Evolutionary conservation across 208 protist species (phyloP), one percentile per base, ranked within the genome.

Genomic region (Trypanosoma avium): DNA sequence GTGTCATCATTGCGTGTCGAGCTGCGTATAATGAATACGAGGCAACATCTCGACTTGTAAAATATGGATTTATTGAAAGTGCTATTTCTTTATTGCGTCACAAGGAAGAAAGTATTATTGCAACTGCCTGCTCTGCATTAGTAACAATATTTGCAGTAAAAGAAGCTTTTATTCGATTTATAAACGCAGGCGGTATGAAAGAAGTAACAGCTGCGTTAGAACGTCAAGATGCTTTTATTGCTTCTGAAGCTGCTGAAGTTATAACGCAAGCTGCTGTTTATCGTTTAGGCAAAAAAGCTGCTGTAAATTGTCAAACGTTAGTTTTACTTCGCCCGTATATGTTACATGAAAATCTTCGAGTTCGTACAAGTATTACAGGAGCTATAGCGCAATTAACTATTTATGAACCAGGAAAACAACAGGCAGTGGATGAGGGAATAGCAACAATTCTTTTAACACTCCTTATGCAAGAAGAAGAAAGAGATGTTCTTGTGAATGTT

Each of bases 361-460:
- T 88, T 38, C 86, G 89, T 8, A 85, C 87, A 15, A 68, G 77
- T 1, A 75, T 90, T 12, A 80, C 74, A 15, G 72, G 67, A 8
- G 84, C 89, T 5, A 61, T 85, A 17, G 89, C 86, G 42, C 86
- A 93, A 54, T 75, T 93, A 42, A 89, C 86, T 1, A 77, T 95
- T 45, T 72, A 86, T 56, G 89, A 92, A 60, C 61, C 74, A 6
- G 86, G 82, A 26, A 91, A 91, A 66, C 61, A 79, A 13, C 84
- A 93, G 64, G 81, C 84, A 24, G 73, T 87, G 19, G 80, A 91
- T 48, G 32, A 74, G 13, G 60, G 70, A 12, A 42, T 88, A 7
- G 59, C 81, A 0, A 49, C 38, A 17, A 32, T 65, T 12, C 59
- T 91, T 6, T 61, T 75, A 26, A 42, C 49, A 3, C 68, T 86